These are phyloP conservation scores for Leccinum broughii DNA, from an alignment of 768 basidiomycete species.

Conservation along the genomic window DNA sequence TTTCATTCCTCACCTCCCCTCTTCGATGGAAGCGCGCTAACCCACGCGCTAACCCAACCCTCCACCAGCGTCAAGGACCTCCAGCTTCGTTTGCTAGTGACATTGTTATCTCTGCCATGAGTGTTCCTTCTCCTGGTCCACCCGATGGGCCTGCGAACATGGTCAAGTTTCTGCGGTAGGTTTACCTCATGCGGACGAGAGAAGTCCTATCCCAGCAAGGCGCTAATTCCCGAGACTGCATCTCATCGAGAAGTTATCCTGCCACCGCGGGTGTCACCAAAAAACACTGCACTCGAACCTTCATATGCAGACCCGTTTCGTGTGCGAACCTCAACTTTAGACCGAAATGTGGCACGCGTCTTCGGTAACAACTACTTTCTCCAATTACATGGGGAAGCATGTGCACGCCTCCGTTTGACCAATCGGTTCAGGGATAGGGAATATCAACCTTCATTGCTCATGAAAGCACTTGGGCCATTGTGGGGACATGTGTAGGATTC, in stretches of 20 bases:
- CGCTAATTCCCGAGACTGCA: neutral
- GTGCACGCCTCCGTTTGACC: conserved; percentile 40
- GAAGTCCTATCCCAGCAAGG: no score
- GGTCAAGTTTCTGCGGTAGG: no score
- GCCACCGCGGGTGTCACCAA: neutral
- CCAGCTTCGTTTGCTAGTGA: no score
- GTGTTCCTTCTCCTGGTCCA: no score
- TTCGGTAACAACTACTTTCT: conserved; percentile 33
- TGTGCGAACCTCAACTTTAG: neutral
- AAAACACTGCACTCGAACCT: neutral
- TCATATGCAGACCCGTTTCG: neutral
- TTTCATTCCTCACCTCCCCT: no score
- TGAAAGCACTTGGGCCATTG: conserved; percentile 22
- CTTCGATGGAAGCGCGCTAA: no score
- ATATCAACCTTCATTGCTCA: conserved; percentile 33
- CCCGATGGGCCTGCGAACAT: no score
- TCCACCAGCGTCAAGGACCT: no score
- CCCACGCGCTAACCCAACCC: no score
- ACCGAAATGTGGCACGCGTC: neutral
- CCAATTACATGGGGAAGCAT: conserved; percentile 44
- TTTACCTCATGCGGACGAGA: no score
- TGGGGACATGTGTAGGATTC: neutral
- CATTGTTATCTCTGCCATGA: no score
- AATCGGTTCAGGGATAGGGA: conserved; percentile 31
- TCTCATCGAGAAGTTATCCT: neutral